Conservation (phyloP, 805 yeast species). For the Nakazawaea sp. region DNA sequence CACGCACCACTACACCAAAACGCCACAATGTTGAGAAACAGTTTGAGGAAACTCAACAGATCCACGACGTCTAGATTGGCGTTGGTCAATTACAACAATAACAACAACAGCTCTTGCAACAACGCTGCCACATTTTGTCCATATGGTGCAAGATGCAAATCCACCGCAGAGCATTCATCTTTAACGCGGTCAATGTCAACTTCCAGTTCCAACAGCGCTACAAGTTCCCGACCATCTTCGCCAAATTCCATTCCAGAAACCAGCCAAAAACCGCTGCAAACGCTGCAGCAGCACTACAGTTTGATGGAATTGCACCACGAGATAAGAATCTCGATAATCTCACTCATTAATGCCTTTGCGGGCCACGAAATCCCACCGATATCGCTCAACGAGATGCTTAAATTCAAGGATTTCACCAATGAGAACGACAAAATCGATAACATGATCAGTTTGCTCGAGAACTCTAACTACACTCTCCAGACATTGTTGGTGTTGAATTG, state of each 20-base stretch:
- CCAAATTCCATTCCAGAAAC: background rate
- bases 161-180: no score
- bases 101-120: background rate
- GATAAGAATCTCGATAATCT: slow-evolving; percentile 50
- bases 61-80: slow-evolving; percentile 2
- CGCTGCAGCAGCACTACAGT: background rate
- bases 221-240: background rate
- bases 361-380: slow-evolving; percentile 44
- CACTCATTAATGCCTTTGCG: slow-evolving; percentile 52
- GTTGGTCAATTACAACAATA: slow-evolving; percentile 4
- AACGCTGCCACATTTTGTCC: background rate
- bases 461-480: slow-evolving; percentile 52
- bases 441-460: slow-evolving; percentile 26
- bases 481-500: slow-evolving; percentile 58
- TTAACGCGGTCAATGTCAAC: no score
- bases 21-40: slow-evolving; percentile 1
- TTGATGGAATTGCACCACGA: slow-evolving; percentile 30
- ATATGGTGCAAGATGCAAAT: background rate
- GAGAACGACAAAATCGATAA: slow-evolving; percentile 24
- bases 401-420: slow-evolving; percentile 28
- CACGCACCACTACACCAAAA: background rate
- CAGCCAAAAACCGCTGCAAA: background rate
- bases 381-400: slow-evolving; percentile 42
- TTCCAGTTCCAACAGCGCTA: no score
- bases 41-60: slow-evolving; percentile 3